phyloP scores from a whole-genome alignment of 2,329 filamentous ascomycete species.

The Alternaria atra region DNA sequence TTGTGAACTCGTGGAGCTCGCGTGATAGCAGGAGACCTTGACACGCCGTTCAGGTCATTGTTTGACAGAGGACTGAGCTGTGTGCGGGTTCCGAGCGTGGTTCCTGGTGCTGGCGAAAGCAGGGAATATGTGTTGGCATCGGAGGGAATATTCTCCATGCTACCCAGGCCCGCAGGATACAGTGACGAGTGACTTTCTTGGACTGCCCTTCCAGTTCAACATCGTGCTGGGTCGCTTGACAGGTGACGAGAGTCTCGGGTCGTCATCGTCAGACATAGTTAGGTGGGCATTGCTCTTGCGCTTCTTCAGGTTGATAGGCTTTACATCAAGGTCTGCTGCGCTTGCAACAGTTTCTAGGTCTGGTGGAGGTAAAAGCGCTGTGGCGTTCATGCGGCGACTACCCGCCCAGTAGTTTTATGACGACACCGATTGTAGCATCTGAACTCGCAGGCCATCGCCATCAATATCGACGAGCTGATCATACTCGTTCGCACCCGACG shows the following conservation, averaged over 20 bases:
- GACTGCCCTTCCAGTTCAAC: conserved; percentile 37
- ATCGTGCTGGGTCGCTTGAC: conserved; percentile 42
- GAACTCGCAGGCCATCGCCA: conserved; percentile 33
- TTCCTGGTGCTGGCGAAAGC: conserved; percentile 30
- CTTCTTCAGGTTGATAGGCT: conserved; percentile 39
- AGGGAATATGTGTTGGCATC: conserved; percentile 28
- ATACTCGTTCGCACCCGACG: conserved; percentile 42
- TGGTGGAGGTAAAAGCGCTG: conserved; percentile 37
- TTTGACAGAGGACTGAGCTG: conserved; percentile 41
- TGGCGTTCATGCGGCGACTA: conserved; percentile 45
- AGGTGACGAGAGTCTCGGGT: conserved; percentile 30
- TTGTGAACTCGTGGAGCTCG: conserved; percentile 17
- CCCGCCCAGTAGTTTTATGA: conserved; percentile 22
- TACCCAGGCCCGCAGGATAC: conserved; percentile 28
- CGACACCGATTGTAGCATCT: background rate
- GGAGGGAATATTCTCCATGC: conserved; percentile 41
- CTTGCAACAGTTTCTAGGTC: conserved; percentile 29
- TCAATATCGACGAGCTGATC: conserved; percentile 45
- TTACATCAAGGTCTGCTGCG: conserved; percentile 35
- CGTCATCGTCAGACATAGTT: conserved; percentile 45
- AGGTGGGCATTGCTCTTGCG: conserved; percentile 45
- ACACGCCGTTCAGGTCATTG: conserved; percentile 40
- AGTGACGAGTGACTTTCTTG: conserved; percentile 40
- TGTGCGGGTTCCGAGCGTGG: conserved; percentile 28
- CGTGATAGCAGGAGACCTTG: conserved; percentile 22